Conservation (phyloP, 169 alveolate species). For the Plasmodium fragile region DNA sequence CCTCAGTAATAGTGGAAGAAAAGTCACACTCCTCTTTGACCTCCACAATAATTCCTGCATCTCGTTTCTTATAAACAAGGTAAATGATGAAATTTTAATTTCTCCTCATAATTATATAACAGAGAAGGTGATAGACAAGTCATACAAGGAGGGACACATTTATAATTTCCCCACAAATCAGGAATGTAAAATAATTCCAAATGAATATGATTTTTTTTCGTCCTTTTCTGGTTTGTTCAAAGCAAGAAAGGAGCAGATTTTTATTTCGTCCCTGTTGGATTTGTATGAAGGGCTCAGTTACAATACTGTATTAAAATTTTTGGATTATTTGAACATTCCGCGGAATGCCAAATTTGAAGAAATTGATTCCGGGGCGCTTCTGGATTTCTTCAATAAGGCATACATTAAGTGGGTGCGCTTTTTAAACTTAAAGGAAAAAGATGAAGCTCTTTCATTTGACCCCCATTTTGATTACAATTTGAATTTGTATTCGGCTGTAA, state of each 20-base stretch:
- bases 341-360: conserved; percentile 39
- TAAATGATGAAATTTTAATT: conserved; percentile 66
- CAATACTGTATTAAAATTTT: conserved; percentile 38
- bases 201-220: conserved; percentile 71
- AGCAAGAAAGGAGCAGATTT: conserved; percentile 52
- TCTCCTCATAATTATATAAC: conserved; percentile 73
- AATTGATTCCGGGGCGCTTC: conserved; percentile 19
- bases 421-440: conserved; percentile 57
- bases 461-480: conserved; percentile 63
- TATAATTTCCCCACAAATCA: conserved; percentile 47
- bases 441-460: neutral
- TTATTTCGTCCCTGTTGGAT: conserved; percentile 47
- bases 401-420: conserved; percentile 71
- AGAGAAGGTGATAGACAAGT: conserved; percentile 66
- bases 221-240: conserved; percentile 47
- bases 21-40: conserved; percentile 70
- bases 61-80: conserved; percentile 62
- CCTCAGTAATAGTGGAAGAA: conserved; percentile 12
- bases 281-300: conserved; percentile 70
- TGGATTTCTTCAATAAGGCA: conserved; percentile 61
- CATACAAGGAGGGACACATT: conserved; percentile 68
- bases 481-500: conserved; percentile 21
- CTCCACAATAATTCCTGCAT: conserved; percentile 66
- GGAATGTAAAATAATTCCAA: conserved; percentile 69
- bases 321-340: conserved; percentile 28